Evolutionary conservation across 73 alveolate species (phyloP).

Genomic region (Paramecium biaurelia): DNA sequence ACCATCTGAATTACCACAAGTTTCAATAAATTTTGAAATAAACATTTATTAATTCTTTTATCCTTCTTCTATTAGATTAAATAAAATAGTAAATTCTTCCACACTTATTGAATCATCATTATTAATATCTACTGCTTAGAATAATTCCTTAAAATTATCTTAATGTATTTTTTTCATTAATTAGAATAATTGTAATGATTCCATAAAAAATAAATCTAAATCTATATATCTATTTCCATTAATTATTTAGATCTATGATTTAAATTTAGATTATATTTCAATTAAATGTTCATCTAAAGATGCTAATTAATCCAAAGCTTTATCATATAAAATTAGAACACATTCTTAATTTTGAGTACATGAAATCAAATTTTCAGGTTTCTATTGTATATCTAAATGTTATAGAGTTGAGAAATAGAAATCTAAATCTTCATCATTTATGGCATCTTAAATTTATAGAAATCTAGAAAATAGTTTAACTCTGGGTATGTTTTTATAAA

Average conservation of each 20-base stretch:
- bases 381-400: not conserved
- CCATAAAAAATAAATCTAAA: conserved; percentile 8
- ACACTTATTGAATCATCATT: not conserved
- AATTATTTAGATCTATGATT: not conserved
- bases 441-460: not conserved
- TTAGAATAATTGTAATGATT: not conserved
- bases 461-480: not conserved
- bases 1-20: not conserved
- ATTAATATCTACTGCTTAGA: conserved; percentile 23
- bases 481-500: not conserved
- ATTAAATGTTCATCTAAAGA: not conserved
- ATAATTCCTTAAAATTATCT: conserved; percentile 32
- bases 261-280: not conserved
- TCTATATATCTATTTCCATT: not conserved
- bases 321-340: not conserved
- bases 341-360: not conserved
- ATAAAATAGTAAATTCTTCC: conserved; percentile 3
- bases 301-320: not conserved
- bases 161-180: conserved; percentile 20
- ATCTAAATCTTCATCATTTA: conserved; percentile 43
- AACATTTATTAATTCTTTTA: not conserved
- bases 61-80: not conserved
- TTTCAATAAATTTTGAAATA: not conserved
- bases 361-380: not conserved
- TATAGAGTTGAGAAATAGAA: not conserved